Conservation (phyloP, 352 stramenopile genomes). For the Peronospora destructor region DNA sequence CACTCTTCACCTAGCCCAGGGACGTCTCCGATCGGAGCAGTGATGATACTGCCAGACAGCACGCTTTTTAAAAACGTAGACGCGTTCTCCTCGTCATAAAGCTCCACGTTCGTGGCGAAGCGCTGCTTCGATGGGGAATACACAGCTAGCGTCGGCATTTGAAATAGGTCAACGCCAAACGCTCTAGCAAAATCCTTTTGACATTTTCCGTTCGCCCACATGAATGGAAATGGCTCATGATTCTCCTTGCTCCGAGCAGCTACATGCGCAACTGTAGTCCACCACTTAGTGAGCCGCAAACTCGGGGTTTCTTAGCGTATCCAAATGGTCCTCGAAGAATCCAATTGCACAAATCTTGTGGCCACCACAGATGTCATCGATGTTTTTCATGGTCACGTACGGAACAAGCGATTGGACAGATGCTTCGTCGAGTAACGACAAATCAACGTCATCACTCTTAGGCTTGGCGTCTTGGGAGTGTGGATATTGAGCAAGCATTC, state of each 20-base stretch:
- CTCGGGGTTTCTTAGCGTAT: conserved; percentile 34
- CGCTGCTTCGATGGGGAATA: conserved; percentile 70
- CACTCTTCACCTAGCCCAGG: conserved; percentile 44
- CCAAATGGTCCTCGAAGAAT: conserved; percentile 59
- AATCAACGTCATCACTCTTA: conserved; percentile 21
- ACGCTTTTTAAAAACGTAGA: conserved; percentile 53
- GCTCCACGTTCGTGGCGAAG: conserved; percentile 60
- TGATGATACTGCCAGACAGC: conserved; percentile 58
- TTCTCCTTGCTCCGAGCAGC: conserved; percentile 43
- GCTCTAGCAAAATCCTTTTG: conserved; percentile 60
- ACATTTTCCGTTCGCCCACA: conserved; percentile 74
- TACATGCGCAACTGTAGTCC: conserved; percentile 36
- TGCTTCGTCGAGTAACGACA: conserved; percentile 26
- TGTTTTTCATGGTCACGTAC: conserved; percentile 50
- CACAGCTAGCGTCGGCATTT: conserved; percentile 70
- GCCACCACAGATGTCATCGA: conserved; percentile 41
- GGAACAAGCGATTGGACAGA: conserved; percentile 28
- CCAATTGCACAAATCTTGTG: conserved; percentile 74
- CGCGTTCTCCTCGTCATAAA: conserved; percentile 59
- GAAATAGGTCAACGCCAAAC: conserved; percentile 61
- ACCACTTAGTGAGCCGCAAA: conserved; percentile 40
- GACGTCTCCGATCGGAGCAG: conserved; percentile 38
- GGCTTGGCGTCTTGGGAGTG: conserved; percentile 30
- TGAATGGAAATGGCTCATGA: conserved; percentile 58
- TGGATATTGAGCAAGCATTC: conserved; percentile 58